A percentile compares a stretch with the other conserved stretches of the same genome.
These are phyloP conservation scores for Croton setiger DNA, from an alignment of 441 rosid genomes.

Conservation along the genomic window DNA sequence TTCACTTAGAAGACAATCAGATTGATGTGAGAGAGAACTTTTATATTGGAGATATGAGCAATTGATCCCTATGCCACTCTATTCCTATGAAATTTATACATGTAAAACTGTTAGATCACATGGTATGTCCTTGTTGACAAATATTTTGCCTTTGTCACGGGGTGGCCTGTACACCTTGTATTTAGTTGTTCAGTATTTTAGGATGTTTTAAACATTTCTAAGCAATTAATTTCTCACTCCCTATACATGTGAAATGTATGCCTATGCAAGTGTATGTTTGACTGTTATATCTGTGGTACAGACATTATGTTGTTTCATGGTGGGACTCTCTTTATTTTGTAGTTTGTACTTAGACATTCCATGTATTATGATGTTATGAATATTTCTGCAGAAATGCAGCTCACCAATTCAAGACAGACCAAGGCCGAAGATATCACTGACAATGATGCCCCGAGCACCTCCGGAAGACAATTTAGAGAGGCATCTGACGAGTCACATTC, in stretches of 20 bases:
- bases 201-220: slow-evolving; percentile 15
- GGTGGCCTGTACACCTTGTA: background rate
- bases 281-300: background rate
- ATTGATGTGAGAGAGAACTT: background rate
- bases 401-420: slow-evolving; percentile 69
- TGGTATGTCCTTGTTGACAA: background rate
- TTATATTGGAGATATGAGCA: background rate
- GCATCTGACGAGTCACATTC: slow-evolving; percentile 24
- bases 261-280: background rate
- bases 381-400: slow-evolving; percentile 61
- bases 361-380: slow-evolving; percentile 1
- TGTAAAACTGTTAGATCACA: background rate
- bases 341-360: background rate
- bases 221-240: slow-evolving; percentile 9
- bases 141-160: background rate
- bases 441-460: slow-evolving; percentile 72
- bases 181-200: background rate
- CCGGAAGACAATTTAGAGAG: slow-evolving; percentile 75
- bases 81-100: background rate
- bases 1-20: background rate
- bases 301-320: background rate
- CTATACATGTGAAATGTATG: background rate
- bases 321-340: background rate
- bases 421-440: slow-evolving; percentile 58
- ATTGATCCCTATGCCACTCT: background rate